Base-by-base conservation (phyloP, 768 basidiomycete species). In the Melanogaster broomeanus region DNA sequence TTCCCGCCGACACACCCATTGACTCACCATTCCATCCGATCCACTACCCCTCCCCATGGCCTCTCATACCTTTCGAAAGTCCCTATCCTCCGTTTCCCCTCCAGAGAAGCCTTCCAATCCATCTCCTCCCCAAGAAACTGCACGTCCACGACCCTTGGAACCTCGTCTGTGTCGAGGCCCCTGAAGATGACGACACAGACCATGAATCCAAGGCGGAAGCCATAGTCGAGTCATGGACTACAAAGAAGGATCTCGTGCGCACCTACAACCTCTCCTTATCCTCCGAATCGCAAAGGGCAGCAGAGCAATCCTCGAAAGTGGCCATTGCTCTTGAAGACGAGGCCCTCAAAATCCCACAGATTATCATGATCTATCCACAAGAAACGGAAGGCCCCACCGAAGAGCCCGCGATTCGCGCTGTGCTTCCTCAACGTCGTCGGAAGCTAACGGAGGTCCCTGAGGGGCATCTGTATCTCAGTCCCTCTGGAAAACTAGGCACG, bases 381-480 rank as follows among this genome's bases (percentile, higher is more conserved):
- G 42, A 35, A 45, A 60, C 31, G 45, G 60, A 40, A 41, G 68
- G 57, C 4, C 65, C 61, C 6, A 74, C 34, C 40, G 57, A 42
- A 42, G 62, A 53, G 7, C 67, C 62, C 15, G 72, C 56, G 2
- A 54, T 72, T 15, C 69, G 49, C 30, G 62, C 68, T 1, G 35
- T 65, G 1, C 60, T 63, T 42, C 61, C 59, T 12, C 58, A 61
- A 24, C 61, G 49, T n/a, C 71, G 72, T 11, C 55, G 46, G 2
- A 59, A 49, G 27, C 55, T 19, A 40, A 60, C 28, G 48, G 59
- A 38, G 48, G 66, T 59, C 6, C 63, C 61, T 16, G 76, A 73
- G 49, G 81, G 76, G 5, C 80, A 82, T 60, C 69, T 83, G 1
- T 79, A 81, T 48, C 57, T 84, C 49, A 71, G 72, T 3, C 71